Evolutionary conservation across 805 yeast genomes (phyloP), one percentile per base, ranked within the genome.

Genomic region (Saccharomycopsis fibuligera): DNA sequence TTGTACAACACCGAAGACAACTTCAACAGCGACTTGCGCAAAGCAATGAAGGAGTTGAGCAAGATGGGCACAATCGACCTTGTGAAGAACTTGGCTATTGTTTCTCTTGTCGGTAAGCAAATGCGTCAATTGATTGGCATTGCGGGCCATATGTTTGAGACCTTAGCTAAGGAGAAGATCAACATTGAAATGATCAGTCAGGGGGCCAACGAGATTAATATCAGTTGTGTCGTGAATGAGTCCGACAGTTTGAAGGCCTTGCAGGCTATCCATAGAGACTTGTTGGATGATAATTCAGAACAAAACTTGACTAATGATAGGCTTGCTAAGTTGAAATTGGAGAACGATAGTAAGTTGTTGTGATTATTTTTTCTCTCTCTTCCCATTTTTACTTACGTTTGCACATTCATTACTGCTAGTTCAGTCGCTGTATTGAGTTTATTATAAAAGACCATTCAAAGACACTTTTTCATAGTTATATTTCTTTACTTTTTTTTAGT

Each of bases 171-270:
- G 61, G 95, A 91, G 60, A 77, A 78, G 41, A 84, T 93, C 62
- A 93, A 93, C 68, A 88, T 93, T 58, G 99, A 93, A 67, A 93
- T 93, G 99, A 93, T 93, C 67, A 79, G 89, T 50, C 99, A 93
- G 74, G 99, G 99, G 59, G 96, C 98, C 17, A 91, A 91, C 61
- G 99, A 93, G 68, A 93, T 93, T 61, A 93, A 93, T 65, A 93
- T 93, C 46, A 86, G 96, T 30, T 95, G 97, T 56, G 99, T 93
- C 46, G 88, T 93, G 54, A 86, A 85, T 55, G 88, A 86, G 56
- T 68, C 70, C 48, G 93, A 93, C 61, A 81, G 95, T 12, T 68
- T 87, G 27, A 85, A 86, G 63, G 98, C 98, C 3, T 73, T 93
- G 56, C 81, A 81, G 62, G 83, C 89, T 4, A 80, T 93, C 50